Percentiles rank a stretch among this genome's conserved stretches.
Conservation (phyloP, 2,329 filamentous ascomycete genomes). For the Dactylonectria estremocensis region DNA sequence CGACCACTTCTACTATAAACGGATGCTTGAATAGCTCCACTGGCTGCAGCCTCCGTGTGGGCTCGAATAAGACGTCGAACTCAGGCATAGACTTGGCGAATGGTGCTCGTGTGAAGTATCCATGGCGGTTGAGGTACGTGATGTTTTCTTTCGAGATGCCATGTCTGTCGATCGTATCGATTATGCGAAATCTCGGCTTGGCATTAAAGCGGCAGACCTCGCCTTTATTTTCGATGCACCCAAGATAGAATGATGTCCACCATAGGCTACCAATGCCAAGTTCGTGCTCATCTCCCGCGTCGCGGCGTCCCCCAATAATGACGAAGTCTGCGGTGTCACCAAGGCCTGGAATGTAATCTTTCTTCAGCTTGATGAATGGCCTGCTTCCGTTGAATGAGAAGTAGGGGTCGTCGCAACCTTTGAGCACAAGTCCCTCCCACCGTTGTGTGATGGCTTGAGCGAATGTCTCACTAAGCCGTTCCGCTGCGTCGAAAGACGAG, state of each 20-base stretch:
- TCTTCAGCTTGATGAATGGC: too few species aligned
- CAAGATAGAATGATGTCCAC: constrained; percentile 85
- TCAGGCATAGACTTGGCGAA: constrained; percentile 44
- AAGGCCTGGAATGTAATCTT: constrained; percentile 60
- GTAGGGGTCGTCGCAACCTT: too few species aligned
- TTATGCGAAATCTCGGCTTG: constrained; percentile 50
- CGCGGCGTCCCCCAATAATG: constrained; percentile 79
- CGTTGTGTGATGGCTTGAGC: too few species aligned
- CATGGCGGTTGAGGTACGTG: constrained; percentile 61
- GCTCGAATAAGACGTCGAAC: constrained; percentile 19
- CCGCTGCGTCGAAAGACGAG: too few species aligned
- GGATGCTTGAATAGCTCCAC: constrained; percentile 73
- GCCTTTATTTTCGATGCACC: constrained; percentile 76
- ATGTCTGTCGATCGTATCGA: constrained; percentile 66
- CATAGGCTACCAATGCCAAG: constrained; percentile 66
- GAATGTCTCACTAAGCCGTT: too few species aligned
- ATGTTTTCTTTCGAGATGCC: constrained; percentile 56
- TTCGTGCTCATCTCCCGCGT: constrained; percentile 70
- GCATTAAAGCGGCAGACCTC: constrained; percentile 62
- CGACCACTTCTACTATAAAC: constrained; percentile 79
- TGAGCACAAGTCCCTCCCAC: too few species aligned
- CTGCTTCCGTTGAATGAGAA: too few species aligned
- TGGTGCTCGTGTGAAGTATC: constrained; percentile 56
- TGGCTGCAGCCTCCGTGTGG: constrained; percentile 41
- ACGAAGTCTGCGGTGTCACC: constrained; percentile 84